These are phyloP conservation scores for Mycena filopes DNA, from an alignment of 768 basidiomycete species.

Conservation along the genomic window DNA sequence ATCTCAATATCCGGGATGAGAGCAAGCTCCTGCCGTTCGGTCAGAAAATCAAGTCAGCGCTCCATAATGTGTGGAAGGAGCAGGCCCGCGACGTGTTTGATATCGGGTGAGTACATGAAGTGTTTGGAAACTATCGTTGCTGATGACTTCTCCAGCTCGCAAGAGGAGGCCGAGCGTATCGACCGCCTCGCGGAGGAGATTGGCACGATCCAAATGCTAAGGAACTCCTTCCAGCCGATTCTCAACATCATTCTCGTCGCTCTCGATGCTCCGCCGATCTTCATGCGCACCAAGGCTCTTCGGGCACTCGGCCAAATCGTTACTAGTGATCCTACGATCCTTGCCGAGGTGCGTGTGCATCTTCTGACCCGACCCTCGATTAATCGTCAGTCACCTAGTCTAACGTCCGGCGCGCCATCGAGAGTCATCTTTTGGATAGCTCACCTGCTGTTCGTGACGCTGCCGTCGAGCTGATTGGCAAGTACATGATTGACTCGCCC, in stretches of 20 bases:
- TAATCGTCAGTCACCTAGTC: constrained; percentile 51
- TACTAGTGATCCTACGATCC: constrained; percentile 85
- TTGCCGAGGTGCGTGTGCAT: constrained; percentile 64
- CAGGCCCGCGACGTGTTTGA: constrained; percentile 81
- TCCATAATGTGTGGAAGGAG: constrained; percentile 82
- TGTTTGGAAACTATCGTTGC: too few species aligned
- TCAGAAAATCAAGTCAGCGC: constrained; percentile 65
- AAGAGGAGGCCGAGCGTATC: constrained; percentile 75
- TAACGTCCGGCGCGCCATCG: constrained; percentile 87
- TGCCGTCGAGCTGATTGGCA: constrained; percentile 97
- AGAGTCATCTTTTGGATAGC: constrained; percentile 88
- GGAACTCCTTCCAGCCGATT: constrained; percentile 86
- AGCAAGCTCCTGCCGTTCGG: constrained; percentile 61
- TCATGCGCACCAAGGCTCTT: constrained; percentile 94
- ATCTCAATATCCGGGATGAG: constrained; percentile 52
- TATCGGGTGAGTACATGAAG: constrained; percentile 64
- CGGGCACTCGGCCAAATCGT: constrained; percentile 91
- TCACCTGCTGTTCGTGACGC: constrained; percentile 97
- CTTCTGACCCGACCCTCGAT: constrained; percentile 4
- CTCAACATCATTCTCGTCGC: constrained; percentile 81
- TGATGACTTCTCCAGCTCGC: constrained; percentile 56
- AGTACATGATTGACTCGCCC: constrained; percentile 91
- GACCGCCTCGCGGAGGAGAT: constrained; percentile 81
- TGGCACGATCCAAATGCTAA: constrained; percentile 78
- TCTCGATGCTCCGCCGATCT: constrained; percentile 87